A percentile compares a stretch with the other conserved stretches of the same genome.
phyloP scores from a whole-genome alignment of 148 eudicot species.

The Spergularia marina region DNA sequence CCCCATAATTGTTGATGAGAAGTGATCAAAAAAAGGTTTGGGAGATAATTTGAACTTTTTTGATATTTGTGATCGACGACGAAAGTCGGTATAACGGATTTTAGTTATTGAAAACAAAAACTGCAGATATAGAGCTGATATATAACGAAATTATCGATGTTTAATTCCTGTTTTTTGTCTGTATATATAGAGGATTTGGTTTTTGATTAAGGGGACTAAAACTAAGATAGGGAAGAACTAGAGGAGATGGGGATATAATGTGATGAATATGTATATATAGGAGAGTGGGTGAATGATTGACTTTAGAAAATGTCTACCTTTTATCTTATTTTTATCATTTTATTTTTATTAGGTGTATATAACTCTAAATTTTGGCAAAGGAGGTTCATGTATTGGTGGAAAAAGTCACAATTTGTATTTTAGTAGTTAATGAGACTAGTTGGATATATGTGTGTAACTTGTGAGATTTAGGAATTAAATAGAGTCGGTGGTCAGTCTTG shows the following conservation, averaged over 20 bases:
- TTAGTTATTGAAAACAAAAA: too few relatives aligned
- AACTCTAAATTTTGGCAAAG: slow-evolving; percentile 15
- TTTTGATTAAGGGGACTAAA: background rate
- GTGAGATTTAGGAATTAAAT: slow-evolving; percentile 5
- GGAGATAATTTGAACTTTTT: too few relatives aligned
- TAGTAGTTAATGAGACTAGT: slow-evolving; percentile 19
- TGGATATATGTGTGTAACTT: background rate
- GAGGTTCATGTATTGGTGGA: background rate
- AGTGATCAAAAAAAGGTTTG: background rate
- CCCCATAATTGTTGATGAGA: background rate
- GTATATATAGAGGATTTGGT: background rate
- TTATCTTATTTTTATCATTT: background rate
- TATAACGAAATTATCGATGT: too few relatives aligned
- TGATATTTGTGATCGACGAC: too few relatives aligned
- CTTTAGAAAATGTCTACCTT: slow-evolving; percentile 24
- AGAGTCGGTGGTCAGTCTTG: slow-evolving; percentile 44
- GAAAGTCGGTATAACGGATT: too few relatives aligned
- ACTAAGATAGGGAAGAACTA: background rate
- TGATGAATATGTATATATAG: slow-evolving; percentile 10
- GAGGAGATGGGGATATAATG: background rate
- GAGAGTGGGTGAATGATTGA: slow-evolving; percentile 19
- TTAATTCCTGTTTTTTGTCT: too few relatives aligned
- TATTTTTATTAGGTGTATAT: background rate
- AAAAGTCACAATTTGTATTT: slow-evolving; percentile 27
- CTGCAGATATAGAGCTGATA: too few relatives aligned